Evolutionary conservation across 2,329 filamentous ascomycete species (phyloP).

Genomic region (Penicillium sp.): DNA sequence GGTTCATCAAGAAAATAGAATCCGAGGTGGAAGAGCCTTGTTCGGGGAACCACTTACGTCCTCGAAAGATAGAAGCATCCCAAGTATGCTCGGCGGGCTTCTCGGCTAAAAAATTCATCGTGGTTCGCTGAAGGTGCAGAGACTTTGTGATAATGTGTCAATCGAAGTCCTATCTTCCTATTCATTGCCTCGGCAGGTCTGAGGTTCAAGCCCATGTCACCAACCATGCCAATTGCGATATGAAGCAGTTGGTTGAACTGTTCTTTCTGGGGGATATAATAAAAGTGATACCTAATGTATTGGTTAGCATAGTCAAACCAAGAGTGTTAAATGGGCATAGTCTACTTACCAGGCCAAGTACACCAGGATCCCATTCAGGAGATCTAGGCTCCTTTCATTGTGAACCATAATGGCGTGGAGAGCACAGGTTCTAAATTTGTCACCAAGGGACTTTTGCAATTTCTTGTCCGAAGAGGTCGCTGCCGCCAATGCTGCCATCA

Average conservation of each 20-base stretch:
- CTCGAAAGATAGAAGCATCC: not conserved
- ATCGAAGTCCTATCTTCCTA: not conserved
- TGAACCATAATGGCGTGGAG: not conserved
- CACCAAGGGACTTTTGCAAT: not conserved
- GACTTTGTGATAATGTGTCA: not conserved
- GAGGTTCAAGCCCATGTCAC: not conserved
- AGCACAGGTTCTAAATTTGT: not conserved
- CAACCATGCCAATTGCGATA: not conserved
- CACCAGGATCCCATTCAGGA: not conserved
- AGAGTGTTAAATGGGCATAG: not conserved
- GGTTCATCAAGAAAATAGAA: not conserved
- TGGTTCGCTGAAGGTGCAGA: not conserved
- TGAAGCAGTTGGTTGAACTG: not conserved
- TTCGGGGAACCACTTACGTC: not conserved
- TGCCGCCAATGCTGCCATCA: not conserved
- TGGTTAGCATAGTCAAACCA: not conserved
- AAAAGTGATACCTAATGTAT: not conserved
- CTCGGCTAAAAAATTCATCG: not conserved
- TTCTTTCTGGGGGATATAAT: not conserved
- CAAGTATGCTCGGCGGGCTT: not conserved
- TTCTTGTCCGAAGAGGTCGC: not conserved
- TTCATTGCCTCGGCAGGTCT: not conserved
- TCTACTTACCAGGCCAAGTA: not conserved
- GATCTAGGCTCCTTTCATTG: conserved; percentile 1
- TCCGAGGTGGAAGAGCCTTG: not conserved